phyloP scores from a whole-genome alignment of 2,329 filamentous ascomycete species.

The Colletotrichum gloeosporioides region DNA sequence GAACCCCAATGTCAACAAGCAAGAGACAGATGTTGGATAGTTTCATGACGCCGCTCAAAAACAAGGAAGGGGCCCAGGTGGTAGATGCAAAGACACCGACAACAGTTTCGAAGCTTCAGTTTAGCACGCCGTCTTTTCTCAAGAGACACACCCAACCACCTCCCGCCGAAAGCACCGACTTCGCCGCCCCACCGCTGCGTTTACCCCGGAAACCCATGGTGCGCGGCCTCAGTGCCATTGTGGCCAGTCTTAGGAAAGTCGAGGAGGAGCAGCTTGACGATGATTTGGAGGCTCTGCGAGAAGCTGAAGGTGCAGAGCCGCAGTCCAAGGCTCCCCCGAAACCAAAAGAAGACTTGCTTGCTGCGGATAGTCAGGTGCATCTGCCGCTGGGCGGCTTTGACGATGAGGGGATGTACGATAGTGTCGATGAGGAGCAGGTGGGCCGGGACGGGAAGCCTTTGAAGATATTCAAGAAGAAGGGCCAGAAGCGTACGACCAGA shows the following conservation, averaged over 20 bases:
- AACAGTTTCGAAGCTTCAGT: conserved; percentile 60
- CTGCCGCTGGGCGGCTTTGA: conserved; percentile 66
- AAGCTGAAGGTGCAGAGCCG: conserved; percentile 63
- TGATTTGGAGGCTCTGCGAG: conserved; percentile 75
- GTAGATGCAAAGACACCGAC: conserved; percentile 49
- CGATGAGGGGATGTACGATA: conserved; percentile 65
- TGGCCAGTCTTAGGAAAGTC: conserved; percentile 71
- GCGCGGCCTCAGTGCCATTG: conserved; percentile 75
- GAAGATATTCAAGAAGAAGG: conserved; percentile 80
- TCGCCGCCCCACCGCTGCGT: conserved; percentile 53
- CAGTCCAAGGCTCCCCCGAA: conserved; percentile 25
- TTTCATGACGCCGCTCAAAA: conserved; percentile 70
- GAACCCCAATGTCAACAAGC: conserved; percentile 60
- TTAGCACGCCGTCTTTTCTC: conserved; percentile 78
- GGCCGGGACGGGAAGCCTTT: conserved; percentile 64
- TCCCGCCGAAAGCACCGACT: conserved; percentile 61
- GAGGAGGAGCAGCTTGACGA: conserved; percentile 73
- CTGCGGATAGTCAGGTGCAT: conserved; percentile 47
- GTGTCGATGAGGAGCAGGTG: conserved; percentile 52
- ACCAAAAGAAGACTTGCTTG: conserved; percentile 40
- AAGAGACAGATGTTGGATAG: conserved; percentile 67
- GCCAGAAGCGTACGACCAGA: conserved; percentile 79
- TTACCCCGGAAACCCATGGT: conserved; percentile 67
- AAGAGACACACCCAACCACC: conserved; percentile 50
- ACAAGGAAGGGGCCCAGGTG: conserved; percentile 42